Percentiles rank a stretch among this genome's conserved stretches.
These are phyloP conservation scores for Penicillium nucicola DNA, from an alignment of 495 filamentous ascomycete genomes.

Conservation along the genomic window DNA sequence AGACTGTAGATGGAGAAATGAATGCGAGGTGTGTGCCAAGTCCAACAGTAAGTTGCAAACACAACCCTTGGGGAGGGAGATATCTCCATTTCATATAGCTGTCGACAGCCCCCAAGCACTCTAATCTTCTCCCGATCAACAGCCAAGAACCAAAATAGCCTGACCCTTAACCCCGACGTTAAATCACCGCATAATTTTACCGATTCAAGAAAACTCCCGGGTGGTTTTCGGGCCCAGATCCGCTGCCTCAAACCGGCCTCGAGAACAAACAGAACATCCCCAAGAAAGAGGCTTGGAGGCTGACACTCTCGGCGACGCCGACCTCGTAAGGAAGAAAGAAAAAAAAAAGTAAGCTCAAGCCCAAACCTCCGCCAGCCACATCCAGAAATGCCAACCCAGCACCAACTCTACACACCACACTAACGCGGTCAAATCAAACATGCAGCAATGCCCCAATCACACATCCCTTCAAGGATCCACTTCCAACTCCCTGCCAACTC, in stretches of 20 bases:
- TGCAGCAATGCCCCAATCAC: not conserved
- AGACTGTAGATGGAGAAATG: not conserved
- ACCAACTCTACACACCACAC: not conserved
- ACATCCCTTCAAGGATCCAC: not conserved
- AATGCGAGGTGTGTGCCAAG: not conserved
- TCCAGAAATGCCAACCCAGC: not conserved
- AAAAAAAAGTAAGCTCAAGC: not conserved
- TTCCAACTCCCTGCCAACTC: not conserved
- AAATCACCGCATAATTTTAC: too few species aligned
- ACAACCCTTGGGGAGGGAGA: too few species aligned
- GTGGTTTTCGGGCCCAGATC: too few species aligned
- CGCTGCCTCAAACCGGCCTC: too few species aligned
- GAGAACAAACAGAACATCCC: not conserved
- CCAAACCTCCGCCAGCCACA: not conserved
- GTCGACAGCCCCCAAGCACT: too few species aligned
- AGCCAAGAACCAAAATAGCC: too few species aligned
- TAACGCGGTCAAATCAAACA: too few species aligned
- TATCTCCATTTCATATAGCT: too few species aligned
- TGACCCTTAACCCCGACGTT: too few species aligned
- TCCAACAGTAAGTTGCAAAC: too few species aligned
- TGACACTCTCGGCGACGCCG: not conserved
- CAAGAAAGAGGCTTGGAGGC: not conserved
- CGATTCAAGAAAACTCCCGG: too few species aligned
- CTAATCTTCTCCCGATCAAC: too few species aligned
- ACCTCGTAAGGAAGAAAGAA: not conserved